Evolutionary conservation across 2,329 filamentous ascomycete species (phyloP).

Genomic region (Ophiostoma sp.): DNA sequence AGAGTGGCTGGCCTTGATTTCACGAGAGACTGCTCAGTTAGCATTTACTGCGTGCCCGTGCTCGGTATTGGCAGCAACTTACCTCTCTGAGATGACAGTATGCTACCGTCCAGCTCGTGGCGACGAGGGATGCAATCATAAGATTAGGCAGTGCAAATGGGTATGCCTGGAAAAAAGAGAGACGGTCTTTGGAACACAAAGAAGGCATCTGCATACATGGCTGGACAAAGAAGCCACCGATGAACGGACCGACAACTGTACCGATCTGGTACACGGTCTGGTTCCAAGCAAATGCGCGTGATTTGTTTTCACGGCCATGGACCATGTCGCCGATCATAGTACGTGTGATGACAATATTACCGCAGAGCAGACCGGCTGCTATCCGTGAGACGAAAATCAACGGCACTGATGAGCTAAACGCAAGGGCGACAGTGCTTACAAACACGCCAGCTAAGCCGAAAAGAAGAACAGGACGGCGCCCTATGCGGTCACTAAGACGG

Average conservation of each 20-base stretch:
- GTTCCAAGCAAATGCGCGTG: slow-evolving; percentile 5
- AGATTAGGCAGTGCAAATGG: not conserved
- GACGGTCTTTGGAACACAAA: not conserved
- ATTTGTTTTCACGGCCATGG: not conserved
- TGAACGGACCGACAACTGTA: not conserved
- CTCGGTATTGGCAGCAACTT: not conserved
- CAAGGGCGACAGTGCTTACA: not conserved
- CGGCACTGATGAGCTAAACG: not conserved
- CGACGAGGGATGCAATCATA: not conserved
- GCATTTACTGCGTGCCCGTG: not conserved
- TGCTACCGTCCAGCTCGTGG: not conserved
- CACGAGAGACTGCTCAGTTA: not conserved
- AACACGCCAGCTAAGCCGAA: not conserved
- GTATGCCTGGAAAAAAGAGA: not conserved
- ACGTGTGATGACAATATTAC: slow-evolving; percentile 1
- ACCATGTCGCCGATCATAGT: slow-evolving; percentile 10
- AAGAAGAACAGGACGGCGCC: not conserved
- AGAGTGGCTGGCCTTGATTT: not conserved
- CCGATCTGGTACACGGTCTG: slow-evolving; percentile 7
- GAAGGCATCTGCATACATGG: not conserved
- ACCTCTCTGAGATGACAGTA: not conserved
- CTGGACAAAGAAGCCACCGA: not conserved
- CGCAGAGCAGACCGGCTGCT: not conserved
- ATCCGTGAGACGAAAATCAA: not conserved
- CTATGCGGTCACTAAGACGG: not conserved